These are phyloP conservation scores for Penicillium sp. DNA, from an alignment of 2,329 filamentous ascomycete genomes.

Conservation along the genomic window DNA sequence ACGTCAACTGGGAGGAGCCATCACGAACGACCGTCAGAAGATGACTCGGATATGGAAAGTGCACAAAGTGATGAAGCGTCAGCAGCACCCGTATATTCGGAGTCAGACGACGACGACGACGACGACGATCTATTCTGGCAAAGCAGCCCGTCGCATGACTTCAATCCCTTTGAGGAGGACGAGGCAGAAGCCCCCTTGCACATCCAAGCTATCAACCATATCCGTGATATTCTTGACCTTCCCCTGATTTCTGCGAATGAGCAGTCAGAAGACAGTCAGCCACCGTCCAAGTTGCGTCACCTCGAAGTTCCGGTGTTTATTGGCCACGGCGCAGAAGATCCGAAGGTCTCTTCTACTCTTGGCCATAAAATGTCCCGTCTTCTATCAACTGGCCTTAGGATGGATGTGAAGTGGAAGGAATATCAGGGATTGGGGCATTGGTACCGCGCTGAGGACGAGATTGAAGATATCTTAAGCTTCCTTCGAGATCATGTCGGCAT, in stretches of 20 bases:
- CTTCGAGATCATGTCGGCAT: constrained; percentile 3
- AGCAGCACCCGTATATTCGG: too few species aligned
- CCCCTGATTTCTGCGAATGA: constrained; percentile 3
- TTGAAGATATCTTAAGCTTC: constrained; percentile 13
- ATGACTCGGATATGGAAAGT: too few species aligned
- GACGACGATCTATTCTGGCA: too few species aligned
- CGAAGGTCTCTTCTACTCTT: constrained; percentile 12
- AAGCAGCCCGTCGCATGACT: too few species aligned
- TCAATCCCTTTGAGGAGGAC: constrained; percentile 15
- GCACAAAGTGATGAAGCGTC: too few species aligned
- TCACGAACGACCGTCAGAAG: too few species aligned
- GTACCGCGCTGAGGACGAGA: constrained; percentile 15
- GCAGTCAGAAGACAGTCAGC: not conserved
- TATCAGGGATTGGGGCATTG: constrained; percentile 12
- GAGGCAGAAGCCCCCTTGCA: constrained; percentile 13
- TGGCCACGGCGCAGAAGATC: constrained; percentile 17
- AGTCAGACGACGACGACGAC: too few species aligned
- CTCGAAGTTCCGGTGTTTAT: constrained; percentile 18
- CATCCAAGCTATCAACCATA: constrained; percentile 29
- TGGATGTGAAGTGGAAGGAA: constrained; percentile 20
- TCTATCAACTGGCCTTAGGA: constrained; percentile 13
- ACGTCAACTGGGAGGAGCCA: too few species aligned
- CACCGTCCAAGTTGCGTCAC: not conserved
- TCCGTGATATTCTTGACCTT: constrained; percentile 35
- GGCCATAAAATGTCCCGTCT: constrained; percentile 15